Base-by-base conservation (phyloP, 331 rosid genomes). In the Telfairia occidentalis region DNA sequence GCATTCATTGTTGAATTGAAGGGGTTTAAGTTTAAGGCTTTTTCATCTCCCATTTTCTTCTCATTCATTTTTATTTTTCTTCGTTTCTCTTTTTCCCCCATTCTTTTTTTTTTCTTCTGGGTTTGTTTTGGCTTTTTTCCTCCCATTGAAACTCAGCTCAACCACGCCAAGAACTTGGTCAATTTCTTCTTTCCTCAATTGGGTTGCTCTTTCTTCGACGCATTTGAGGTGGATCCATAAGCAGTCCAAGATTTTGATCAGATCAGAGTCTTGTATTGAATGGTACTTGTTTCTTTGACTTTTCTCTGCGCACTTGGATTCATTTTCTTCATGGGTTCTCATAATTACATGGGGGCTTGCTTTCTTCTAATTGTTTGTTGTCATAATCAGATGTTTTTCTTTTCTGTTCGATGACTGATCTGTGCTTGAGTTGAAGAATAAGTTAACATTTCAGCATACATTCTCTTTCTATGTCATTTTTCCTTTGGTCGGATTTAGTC, bases 201-300 rank as follows among this genome's bases (percentile, higher is more conserved):
- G 79, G 84, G 81, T 74, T 78, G 81, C 81, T 76, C 53, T 57
- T 37, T 77, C 15, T 83, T 83, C 81, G 67, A 29, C 71, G 76
- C 74, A 43, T 71, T 77, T 76, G 77, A 66, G 82, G 89, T 86
- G 77, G 96, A 90, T 89, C 89, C 85, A 71, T 48, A 60, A 87
- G 79, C 83, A 82, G 73, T 40, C 86, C 78, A 45, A 72, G 84
- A 13, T 58, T 83, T 87, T 85, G 92, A 89, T 90, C 90, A 6
- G 87, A 91, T 84, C 87, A 85, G 78, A 71, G 81, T 71, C 79
- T 75, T 42, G 46, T 38, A 13, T 59, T 65, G 37, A 67, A 90
- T 89, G 97, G 96, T 90, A 90, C 57, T 23, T 61, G 45, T 55
- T 29, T 74, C 35, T 79, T 37, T 28, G 64, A 53, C 73, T 49